Percentiles rank a stretch among this genome's conserved stretches.
phyloP scores from a whole-genome alignment of 2,329 filamentous ascomycete genomes.

The Diplocarpon mali region DNA sequence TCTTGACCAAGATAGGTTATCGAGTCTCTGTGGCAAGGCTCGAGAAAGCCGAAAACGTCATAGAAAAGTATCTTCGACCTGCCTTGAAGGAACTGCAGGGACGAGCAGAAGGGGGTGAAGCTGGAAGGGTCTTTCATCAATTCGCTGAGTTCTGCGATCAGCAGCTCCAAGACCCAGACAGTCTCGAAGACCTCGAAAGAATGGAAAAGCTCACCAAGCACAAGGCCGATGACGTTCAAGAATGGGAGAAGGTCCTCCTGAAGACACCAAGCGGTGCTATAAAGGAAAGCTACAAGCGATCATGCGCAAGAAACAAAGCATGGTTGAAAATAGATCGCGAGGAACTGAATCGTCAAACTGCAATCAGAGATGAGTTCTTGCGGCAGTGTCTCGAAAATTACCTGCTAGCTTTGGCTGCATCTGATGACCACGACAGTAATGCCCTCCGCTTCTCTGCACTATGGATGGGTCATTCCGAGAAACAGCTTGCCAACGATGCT shows the following conservation, averaged over 20 bases:
- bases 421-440: constrained; percentile 81
- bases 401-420: constrained; percentile 70
- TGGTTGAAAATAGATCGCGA: constrained; percentile 87
- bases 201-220: constrained; percentile 68
- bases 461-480: constrained; percentile 82
- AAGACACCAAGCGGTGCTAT: constrained; percentile 33
- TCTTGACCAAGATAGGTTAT: constrained; percentile 79
- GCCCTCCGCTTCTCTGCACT: constrained; percentile 85
- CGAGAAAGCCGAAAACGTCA: constrained; percentile 83
- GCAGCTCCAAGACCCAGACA: constrained; percentile 79
- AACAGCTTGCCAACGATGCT: constrained; percentile 63
- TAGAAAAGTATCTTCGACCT: constrained; percentile 73
- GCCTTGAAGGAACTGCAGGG: constrained; percentile 73
- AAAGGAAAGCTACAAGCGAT: constrained; percentile 19
- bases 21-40: constrained; percentile 82
- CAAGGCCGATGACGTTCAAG: constrained; percentile 69
- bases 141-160: constrained; percentile 94
- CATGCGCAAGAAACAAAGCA: constrained; percentile 53
- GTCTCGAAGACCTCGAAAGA: constrained; percentile 72
- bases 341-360: constrained; percentile 69
- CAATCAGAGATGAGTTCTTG: constrained; percentile 73
- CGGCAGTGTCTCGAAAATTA: constrained; percentile 88
- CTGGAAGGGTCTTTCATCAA: constrained; percentile 84
- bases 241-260: constrained; percentile 40
- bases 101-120: constrained; percentile 55